Conservation (phyloP, 345 rosid species). For the Citrus sinensis region DNA sequence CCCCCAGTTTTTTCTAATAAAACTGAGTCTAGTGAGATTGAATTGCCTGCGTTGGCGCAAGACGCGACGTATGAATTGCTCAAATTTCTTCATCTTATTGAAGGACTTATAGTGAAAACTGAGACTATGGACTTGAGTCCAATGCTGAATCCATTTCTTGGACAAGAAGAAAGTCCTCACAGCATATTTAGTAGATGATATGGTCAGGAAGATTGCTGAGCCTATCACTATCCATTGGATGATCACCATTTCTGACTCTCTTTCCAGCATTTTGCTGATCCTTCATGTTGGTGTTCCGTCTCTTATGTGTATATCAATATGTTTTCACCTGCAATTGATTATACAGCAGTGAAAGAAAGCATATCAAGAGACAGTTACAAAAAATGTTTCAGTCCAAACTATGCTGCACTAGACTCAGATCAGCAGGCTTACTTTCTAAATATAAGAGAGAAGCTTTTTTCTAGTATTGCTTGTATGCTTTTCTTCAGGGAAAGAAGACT, state of each 20-base stretch:
- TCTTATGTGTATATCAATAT: no score
- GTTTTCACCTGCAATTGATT: no score
- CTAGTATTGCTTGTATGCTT: no score
- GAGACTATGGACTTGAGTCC: neutral
- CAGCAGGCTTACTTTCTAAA: no score
- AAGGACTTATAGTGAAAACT: neutral
- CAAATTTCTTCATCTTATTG: neutral
- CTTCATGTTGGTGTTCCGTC: no score
- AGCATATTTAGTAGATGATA: neutral
- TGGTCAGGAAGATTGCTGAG: neutral
- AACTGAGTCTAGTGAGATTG: neutral
- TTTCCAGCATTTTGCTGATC: neutral
- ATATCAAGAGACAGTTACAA: no score
- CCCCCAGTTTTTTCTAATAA: no score
- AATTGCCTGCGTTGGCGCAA: neutral
- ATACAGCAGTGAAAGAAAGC: no score
- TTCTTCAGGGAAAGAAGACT: no score
- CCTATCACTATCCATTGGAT: neutral
- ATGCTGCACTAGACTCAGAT: no score
- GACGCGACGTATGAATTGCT: neutral
- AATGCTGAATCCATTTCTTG: neutral
- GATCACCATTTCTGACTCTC: neutral
- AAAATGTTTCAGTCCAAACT: no score
- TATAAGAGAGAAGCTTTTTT: no score
- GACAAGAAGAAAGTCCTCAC: neutral